Conservation (phyloP, 2,329 filamentous ascomycete genomes). For the Alternaria sp. region DNA sequence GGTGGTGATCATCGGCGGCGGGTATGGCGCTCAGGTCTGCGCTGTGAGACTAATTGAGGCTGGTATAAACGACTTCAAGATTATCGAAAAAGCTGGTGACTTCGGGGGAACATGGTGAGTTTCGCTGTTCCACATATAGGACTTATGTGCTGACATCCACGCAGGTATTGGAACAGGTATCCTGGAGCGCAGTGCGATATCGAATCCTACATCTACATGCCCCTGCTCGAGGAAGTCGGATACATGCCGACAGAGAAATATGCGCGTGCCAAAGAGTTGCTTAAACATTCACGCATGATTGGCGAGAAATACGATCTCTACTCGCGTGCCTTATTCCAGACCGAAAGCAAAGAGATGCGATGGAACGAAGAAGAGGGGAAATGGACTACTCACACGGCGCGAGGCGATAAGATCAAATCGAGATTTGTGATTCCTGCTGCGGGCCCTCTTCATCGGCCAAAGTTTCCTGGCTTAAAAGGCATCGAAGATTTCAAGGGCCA, state of each 20-base stretch:
- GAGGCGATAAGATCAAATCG: slow-evolving; percentile 42
- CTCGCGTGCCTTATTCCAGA: slow-evolving; percentile 54
- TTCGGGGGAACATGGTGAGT: slow-evolving; percentile 58
- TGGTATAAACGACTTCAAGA: slow-evolving; percentile 45
- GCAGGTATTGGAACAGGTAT: slow-evolving; percentile 56
- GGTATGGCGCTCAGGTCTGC: slow-evolving; percentile 56
- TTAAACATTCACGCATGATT: slow-evolving; percentile 57
- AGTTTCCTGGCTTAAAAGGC: slow-evolving; percentile 39
- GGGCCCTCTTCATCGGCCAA: slow-evolving; percentile 56
- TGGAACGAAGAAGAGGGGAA: slow-evolving; percentile 58
- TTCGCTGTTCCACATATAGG: neutral
- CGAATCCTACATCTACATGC: slow-evolving; percentile 44
- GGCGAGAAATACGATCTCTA: slow-evolving; percentile 57
- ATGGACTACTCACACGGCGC: slow-evolving; percentile 37
- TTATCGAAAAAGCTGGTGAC: slow-evolving; percentile 56
- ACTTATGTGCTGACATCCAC: slow-evolving; percentile 12
- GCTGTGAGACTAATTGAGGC: slow-evolving; percentile 49
- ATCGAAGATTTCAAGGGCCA: slow-evolving; percentile 33
- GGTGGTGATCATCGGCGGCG: slow-evolving; percentile 55
- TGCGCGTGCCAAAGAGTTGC: slow-evolving; percentile 57
- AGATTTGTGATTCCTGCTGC: slow-evolving; percentile 54
- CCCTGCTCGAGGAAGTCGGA: slow-evolving; percentile 29
- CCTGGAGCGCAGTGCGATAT: slow-evolving; percentile 36
- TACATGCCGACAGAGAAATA: slow-evolving; percentile 66
- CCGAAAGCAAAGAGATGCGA: slow-evolving; percentile 52